Conservation (phyloP, 768 basidiomycete genomes). For the Tubosaeta sp. region DNA sequence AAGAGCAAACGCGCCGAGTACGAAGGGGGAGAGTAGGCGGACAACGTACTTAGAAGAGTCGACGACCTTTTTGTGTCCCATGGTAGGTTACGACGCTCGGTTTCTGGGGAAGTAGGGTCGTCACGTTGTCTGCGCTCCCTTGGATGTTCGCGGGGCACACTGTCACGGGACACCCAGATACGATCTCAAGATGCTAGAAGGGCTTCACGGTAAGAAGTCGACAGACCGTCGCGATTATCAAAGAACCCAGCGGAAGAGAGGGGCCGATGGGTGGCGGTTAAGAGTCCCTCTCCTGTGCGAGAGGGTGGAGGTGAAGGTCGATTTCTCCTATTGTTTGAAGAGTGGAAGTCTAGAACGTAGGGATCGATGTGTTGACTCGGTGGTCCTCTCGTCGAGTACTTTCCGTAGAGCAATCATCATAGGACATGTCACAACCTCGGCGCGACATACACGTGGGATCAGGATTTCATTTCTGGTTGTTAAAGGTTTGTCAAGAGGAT, state of each 20-base stretch:
- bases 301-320: slow-evolving; percentile 21
- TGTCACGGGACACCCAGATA: slow-evolving; percentile 15
- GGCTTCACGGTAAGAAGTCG: slow-evolving; percentile 18
- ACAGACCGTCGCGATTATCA: slow-evolving; percentile 20
- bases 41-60: slow-evolving; percentile 44
- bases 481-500: slow-evolving; percentile 23
- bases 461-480: slow-evolving; percentile 21
- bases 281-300: slow-evolving; percentile 22
- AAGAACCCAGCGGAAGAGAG: slow-evolving; percentile 17
- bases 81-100: slow-evolving; percentile 22
- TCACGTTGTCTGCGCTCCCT: slow-evolving; percentile 27
- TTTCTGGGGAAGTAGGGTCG: slow-evolving; percentile 14
- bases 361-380: slow-evolving; percentile 23
- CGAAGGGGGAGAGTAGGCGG: slow-evolving; percentile 39
- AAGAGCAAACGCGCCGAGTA: slow-evolving; percentile 36
- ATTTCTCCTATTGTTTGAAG: slow-evolving; percentile 21
- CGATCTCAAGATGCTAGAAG: slow-evolving; percentile 24
- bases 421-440: slow-evolving; percentile 39
- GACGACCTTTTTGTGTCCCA: slow-evolving; percentile 32
- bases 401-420: slow-evolving; percentile 52
- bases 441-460: slow-evolving; percentile 26
- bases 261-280: slow-evolving; percentile 19
- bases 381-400: slow-evolving; percentile 25
- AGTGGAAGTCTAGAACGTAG: slow-evolving; percentile 27
- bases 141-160: slow-evolving; percentile 12